Evolutionary conservation across 805 yeast genomes (phyloP), one percentile per base, ranked within the genome.

Genomic region (Candida wancherniae): DNA sequence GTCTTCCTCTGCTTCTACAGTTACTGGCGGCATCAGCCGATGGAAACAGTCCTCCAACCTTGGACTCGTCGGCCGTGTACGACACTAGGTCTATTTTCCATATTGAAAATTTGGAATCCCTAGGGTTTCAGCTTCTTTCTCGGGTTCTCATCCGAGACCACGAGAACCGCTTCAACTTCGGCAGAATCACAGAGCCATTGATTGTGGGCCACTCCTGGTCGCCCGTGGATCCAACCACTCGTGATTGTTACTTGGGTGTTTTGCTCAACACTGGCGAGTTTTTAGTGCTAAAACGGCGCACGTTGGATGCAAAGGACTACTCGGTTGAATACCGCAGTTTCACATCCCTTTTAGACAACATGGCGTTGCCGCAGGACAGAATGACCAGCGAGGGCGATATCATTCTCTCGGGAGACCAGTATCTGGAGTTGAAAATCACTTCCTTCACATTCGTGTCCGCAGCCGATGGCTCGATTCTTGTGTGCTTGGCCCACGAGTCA

Each of bases 241-340:
- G 55, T 23, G 57, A 57, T 26, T 49, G 58, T 28, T 42, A 38
- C 24, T 42, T 65, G 24, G 68, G 60, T 0, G 58, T 61, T 1
- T 39, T 65, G 17, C 53, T 54, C 29, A 63, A 58, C 33, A 53
- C 69, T 1, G 64, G 66, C 0, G 71, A 65, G 31, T 43, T 63
- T 9, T 30, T 63, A 21, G 34, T 63, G 4, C 39, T 63, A 12
- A 48, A 50, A 24, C 42, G 68, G 28, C 45, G 49, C 6, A 42
- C 50, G n/a, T 34, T 42, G 9, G 50, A 44, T 17, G 29, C 44
- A 4, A 50, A 45, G 21, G 48, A 50, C 22, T 63, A 55, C 28
- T 19, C 30, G 9, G 50, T 58, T 3, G 45, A 42, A 24, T 35
- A 47, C 19, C 51, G 52, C 15, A 43, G 62, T 17, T 59, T 61